Base-by-base conservation (phyloP, 1,139 yeast species). In the Debaryomyces sp. region DNA sequence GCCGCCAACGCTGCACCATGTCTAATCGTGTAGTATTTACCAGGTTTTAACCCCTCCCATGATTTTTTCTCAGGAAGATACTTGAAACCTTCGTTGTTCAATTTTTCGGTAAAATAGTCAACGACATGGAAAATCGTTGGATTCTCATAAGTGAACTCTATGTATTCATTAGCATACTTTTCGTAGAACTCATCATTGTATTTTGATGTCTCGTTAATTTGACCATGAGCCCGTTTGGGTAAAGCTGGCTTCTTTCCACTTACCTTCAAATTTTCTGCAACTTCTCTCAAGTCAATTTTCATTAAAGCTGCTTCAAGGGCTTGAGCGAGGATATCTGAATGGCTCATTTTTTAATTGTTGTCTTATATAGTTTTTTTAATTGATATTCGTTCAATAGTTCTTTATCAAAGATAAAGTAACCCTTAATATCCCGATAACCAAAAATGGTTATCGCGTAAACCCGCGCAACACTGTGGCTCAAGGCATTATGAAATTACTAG, bases 101-200 rank as follows among this genome's bases (percentile, higher is more conserved):
- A 66, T 41, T 73, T 57, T 22, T 67, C 57, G 44, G 75, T 58
- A 54, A 82, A 77, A 57, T 71, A 68, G 17, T 70, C 57, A 9
- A 82, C 79, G 22, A 79, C 86, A 58, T 84, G 89, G 66, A 69
- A 83, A 23, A 82, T 81, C 15, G 89, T 84, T 39, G 90, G 90
- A 56, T 77, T 79, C 30, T 70, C 62, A 56, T 78, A 77, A 42
- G 87, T 82, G 67, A 84, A 85, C 44, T 80, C 77, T 42, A 84
- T 75, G 61, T 82, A 85, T 30, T 76, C 71, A 12, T 75, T 63
- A 22, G 86, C 71, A 55, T 74, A 77, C 23, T 61, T 55, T 35
- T 69, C 66, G 55, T 61, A 75, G 53, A 63, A 71, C n/a, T 55
- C 56, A 17, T 52, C 51, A 35, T 55, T 45, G 49, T 59, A 62